These are phyloP conservation scores for Byssochlamys sp. DNA, from an alignment of 2,329 filamentous ascomycete species.

Conservation along the genomic window DNA sequence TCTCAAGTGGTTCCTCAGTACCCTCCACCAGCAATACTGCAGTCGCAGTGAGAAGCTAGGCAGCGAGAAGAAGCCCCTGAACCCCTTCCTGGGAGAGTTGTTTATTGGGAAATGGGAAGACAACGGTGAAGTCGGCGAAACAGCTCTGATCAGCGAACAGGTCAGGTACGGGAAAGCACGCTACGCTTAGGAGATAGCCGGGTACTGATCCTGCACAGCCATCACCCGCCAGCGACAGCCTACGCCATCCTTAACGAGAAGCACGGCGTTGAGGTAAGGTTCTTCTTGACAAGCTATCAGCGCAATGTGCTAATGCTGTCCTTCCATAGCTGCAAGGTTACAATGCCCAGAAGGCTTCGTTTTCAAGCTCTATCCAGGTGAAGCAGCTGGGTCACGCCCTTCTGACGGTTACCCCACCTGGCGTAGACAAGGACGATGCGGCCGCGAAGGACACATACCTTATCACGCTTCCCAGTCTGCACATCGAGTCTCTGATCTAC, in stretches of 20 bases:
- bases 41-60: conserved; percentile 68
- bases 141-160: conserved; percentile 83
- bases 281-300: background rate
- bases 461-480: conserved; percentile 80
- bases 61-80: conserved; percentile 94
- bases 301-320: conserved; percentile 1
- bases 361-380: conserved; percentile 85
- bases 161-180: conserved; percentile 50
- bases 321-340: conserved; percentile 58
- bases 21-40: conserved; percentile 75
- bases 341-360: conserved; percentile 92
- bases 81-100: conserved; percentile 89
- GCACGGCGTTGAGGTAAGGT: conserved; percentile 55
- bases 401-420: conserved; percentile 54
- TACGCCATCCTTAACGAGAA: conserved; percentile 84
- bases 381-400: conserved; percentile 89
- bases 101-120: conserved; percentile 89
- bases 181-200: background rate
- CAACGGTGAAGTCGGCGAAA: conserved; percentile 57
- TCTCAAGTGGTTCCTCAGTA: conserved; percentile 92
- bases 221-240: conserved; percentile 89
- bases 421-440: conserved; percentile 39
- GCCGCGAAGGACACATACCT: conserved; percentile 59
- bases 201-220: conserved; percentile 36
- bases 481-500: conserved; percentile 82